These are phyloP conservation scores for Candida gigantensis DNA, from an alignment of 1,139 yeast species.

Conservation along the genomic window DNA sequence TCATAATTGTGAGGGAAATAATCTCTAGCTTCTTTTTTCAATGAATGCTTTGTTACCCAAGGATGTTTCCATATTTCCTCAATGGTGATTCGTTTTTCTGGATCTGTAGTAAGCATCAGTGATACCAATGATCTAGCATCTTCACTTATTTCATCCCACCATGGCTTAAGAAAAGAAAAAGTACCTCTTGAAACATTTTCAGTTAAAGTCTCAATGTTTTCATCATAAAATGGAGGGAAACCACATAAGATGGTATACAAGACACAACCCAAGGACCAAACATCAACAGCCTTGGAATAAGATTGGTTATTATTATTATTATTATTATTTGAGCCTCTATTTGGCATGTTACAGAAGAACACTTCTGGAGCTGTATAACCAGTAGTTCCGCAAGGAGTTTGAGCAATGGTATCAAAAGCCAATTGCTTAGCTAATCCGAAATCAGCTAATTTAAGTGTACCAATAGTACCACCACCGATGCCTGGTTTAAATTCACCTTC, in stretches of 20 bases:
- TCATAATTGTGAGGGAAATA: conserved; percentile 14
- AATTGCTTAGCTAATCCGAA: conserved; percentile 90
- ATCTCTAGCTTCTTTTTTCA: conserved; percentile 9
- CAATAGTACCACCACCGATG: conserved; percentile 89
- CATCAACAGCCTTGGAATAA: conserved; percentile 88
- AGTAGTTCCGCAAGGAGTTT: conserved; percentile 66
- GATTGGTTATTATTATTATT: conserved; percentile 57
- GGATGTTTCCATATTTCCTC: conserved; percentile 61
- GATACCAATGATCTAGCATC: conserved; percentile 73
- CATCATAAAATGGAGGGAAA: conserved; percentile 95
- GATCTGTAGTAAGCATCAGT: conserved; percentile 58
- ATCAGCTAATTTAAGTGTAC: conserved; percentile 83
- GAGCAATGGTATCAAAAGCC: conserved; percentile 9
- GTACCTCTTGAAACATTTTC: conserved; percentile 83
- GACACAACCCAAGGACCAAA: conserved; percentile 97
- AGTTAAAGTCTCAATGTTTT: conserved; percentile 76
- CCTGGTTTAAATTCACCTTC: conserved; percentile 82
- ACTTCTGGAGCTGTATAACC: conserved; percentile 91
- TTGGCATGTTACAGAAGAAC: conserved; percentile 54
- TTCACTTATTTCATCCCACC: conserved; percentile 93
- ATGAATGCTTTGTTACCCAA: conserved; percentile 24
- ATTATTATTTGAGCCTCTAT: conserved; percentile 22
- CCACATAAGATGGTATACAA: conserved; percentile 89
- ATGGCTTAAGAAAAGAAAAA: conserved; percentile 79
- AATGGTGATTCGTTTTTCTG: conserved; percentile 64